Percentiles rank a stretch among this genome's conserved stretches.
Conservation (phyloP, 176 grass and related monocot genomes). For the Aegilops sharonensis region DNA sequence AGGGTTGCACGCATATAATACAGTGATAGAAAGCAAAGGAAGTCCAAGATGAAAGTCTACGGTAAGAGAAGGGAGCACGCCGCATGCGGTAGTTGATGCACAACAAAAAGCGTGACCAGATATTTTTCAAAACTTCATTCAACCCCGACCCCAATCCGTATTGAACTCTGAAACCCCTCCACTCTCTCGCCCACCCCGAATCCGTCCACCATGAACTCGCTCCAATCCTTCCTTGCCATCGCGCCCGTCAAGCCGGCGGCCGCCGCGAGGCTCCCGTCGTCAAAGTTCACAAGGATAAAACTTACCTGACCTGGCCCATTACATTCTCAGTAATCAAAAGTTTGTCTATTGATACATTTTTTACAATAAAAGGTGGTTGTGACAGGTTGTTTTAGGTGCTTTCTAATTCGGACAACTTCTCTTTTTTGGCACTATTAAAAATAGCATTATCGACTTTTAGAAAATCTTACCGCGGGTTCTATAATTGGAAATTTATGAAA, state of each 20-base stretch:
- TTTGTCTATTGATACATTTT: no score
- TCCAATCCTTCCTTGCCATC: conserved; percentile 49
- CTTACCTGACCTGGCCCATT: no score
- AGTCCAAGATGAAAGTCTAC: not conserved
- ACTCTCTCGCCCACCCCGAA: not conserved
- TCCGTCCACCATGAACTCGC: conserved; percentile 38
- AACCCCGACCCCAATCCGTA: not conserved
- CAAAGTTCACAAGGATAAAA: not conserved
- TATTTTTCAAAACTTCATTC: not conserved
- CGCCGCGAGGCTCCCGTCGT: not conserved
- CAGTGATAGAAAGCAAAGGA: not conserved
- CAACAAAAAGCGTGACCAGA: not conserved
- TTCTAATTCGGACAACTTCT: no score
- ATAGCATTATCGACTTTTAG: no score
- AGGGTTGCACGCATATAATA: no score
- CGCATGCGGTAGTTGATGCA: not conserved
- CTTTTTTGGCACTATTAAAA: no score
- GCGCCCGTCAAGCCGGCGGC: conserved; percentile 1
- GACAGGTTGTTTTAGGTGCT: no score
- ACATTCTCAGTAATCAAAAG: no score
- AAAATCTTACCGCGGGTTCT: no score
- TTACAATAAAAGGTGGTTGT: no score
- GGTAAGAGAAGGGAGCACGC: not conserved
- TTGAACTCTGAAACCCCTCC: not conserved
- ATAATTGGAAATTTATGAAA: no score